Evolutionary conservation across 768 basidiomycete genomes (phyloP).

Genomic region (Lactarius vividus): DNA sequence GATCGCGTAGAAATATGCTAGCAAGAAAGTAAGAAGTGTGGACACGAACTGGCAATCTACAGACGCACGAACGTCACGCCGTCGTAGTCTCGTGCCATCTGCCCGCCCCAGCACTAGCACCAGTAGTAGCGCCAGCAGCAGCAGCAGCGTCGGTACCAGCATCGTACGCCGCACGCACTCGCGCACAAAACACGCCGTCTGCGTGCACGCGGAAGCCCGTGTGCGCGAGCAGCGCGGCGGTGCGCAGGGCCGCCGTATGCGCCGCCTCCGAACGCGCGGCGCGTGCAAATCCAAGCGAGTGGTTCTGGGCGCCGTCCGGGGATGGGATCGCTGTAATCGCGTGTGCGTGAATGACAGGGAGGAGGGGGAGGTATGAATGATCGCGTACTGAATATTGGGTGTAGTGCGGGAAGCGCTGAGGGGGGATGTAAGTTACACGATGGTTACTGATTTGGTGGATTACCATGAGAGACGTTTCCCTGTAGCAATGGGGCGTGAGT

Average conservation of each 20-base stretch:
- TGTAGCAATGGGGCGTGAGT: not conserved
- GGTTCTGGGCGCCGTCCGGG: slow-evolving; percentile 17
- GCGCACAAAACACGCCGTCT: slow-evolving; percentile 22
- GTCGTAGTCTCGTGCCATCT: not conserved
- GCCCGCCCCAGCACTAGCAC: not conserved
- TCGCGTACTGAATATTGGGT: slow-evolving; percentile 26
- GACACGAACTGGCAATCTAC: not conserved
- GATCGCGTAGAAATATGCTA: not conserved
- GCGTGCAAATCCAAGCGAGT: slow-evolving; percentile 24
- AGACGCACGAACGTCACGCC: not conserved
- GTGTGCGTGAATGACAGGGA: not conserved
- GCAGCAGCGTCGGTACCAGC: not conserved
- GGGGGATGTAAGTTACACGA: too few species aligned
- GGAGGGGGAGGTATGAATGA: not conserved
- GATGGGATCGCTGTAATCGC: slow-evolving; percentile 19
- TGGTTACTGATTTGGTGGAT: not conserved
- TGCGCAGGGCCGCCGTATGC: slow-evolving; percentile 21
- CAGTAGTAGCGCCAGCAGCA: not conserved
- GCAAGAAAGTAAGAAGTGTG: not conserved
- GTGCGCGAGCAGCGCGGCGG: slow-evolving; percentile 22
- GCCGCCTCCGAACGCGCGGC: slow-evolving; percentile 24
- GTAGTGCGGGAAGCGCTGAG: slow-evolving; percentile 23
- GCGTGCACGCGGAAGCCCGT: slow-evolving; percentile 24
- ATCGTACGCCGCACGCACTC: slow-evolving; percentile 24
- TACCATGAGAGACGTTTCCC: slow-evolving; percentile 29